Conservation (phyloP, 1,284 basidiomycete species). For the Ceratobasidium sp. region DNA sequence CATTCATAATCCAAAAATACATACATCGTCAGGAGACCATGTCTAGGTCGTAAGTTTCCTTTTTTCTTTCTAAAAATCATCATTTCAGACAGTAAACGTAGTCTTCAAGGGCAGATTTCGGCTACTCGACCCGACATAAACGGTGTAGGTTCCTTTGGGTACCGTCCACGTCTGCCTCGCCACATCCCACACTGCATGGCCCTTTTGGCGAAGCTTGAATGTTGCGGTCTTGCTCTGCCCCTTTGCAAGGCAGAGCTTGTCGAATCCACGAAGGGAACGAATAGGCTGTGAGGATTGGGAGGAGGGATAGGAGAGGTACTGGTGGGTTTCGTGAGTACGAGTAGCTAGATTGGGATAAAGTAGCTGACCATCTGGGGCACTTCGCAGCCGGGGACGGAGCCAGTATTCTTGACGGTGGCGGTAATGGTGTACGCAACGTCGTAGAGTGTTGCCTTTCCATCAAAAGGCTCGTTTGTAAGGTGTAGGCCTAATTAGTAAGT, state of each 20-base stretch:
- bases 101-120: constrained; percentile 27
- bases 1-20: neutral
- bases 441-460: constrained; percentile 25
- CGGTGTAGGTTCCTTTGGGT: constrained; percentile 37
- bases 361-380: constrained; percentile 28
- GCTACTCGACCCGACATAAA: constrained; percentile 32
- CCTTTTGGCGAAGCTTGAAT: constrained; percentile 41
- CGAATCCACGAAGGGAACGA: constrained; percentile 35
- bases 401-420: constrained; percentile 35
- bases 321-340: neutral
- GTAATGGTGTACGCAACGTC: constrained; percentile 30
- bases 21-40: neutral
- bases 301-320: constrained; percentile 31
- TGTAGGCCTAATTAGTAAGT: neutral
- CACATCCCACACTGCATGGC: constrained; percentile 39
- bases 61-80: neutral
- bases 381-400: constrained; percentile 9
- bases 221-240: constrained; percentile 29
- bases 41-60: neutral
- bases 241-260: constrained; percentile 39
- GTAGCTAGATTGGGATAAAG: neutral
- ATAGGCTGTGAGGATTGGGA: constrained; percentile 28
- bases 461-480: constrained; percentile 25
- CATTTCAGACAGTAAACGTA: constrained; percentile 23
- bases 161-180: constrained; percentile 39